Percentiles rank a stretch among this genome's conserved stretches.
Evolutionary conservation across 1,139 yeast species (phyloP).

Genomic region (Sporopachydermia cereana): DNA sequence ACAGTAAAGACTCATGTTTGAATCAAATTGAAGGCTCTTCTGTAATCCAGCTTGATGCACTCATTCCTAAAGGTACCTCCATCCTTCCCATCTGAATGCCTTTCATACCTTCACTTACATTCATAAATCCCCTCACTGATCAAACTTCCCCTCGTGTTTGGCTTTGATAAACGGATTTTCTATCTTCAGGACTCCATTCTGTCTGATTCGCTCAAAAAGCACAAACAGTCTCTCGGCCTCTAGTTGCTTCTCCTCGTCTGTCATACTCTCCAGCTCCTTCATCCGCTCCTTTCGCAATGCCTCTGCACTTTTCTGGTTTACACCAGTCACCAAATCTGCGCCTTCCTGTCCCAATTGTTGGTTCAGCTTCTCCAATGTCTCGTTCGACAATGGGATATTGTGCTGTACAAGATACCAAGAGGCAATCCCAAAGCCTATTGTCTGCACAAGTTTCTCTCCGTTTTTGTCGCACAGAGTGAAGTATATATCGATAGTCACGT

Average conservation of each 20-base stretch:
- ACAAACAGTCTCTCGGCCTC: conserved; percentile 43
- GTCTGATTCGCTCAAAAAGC: conserved; percentile 37
- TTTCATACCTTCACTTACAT: too few species aligned
- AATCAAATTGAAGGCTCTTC: background rate
- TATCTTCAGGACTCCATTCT: conserved; percentile 34
- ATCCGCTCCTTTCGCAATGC: conserved; percentile 3
- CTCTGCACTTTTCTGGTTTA: background rate
- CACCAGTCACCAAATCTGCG: background rate
- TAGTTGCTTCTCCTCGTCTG: conserved; percentile 40
- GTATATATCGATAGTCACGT: conserved; percentile 15
- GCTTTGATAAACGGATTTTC: conserved; percentile 26
- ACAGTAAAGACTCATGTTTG: too few species aligned
- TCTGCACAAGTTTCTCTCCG: conserved; percentile 15
- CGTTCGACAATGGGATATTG: conserved; percentile 11
- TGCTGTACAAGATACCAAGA: conserved; percentile 18
- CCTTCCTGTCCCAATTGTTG: too few species aligned
- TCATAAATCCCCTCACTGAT: background rate
- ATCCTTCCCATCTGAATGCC: background rate
- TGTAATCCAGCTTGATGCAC: background rate
- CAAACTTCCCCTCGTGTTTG: conserved; percentile 15
- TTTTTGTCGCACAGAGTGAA: conserved; percentile 14
- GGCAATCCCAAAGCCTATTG: conserved; percentile 22
- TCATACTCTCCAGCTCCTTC: conserved; percentile 23
- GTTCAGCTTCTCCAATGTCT: background rate
- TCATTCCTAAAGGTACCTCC: background rate